Evolutionary conservation across 2,329 filamentous ascomycete species (phyloP), one percentile per base, ranked within the genome.

Genomic region (Myriosclerotinia duriaeana): DNA sequence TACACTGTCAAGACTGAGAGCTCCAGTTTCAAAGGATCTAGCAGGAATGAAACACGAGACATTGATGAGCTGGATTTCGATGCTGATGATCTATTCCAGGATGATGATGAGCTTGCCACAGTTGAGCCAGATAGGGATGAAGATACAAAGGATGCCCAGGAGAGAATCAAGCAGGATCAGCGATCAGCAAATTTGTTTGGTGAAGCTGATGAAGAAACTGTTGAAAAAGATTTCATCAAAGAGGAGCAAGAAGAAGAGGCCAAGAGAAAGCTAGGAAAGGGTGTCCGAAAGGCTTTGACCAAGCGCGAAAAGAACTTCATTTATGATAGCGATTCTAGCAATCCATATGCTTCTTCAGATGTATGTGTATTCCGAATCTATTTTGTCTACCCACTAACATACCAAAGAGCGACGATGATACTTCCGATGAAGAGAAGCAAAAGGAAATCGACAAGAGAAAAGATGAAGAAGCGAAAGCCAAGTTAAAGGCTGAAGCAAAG

Each of bases 261-360:
- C 68, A 82, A 87, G 69, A 90, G 88, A 76, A 85, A 87, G 69
- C 84, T 90, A 66, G 90, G 92, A 69, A 96, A 94, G 77, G 83
- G 85, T 55, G 84, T 93, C 6, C 88, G 90, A 67, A 96, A 96
- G 78, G 88, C 90, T 14, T 83, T 98, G 14, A 88, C 89, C 72
- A 94, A 91, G 79, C 86, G 91, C 63, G 95, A 97, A 78, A 90
- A 92, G 77, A 91, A 96, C 72, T 89, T 87, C 71, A 90, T 95
- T 69, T 97, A 97, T 75, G 91, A 91, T 73, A 90, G 87, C 71
- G 91, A 92, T 62, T 85, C 83, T 62, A 80, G 80, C 42, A 84
- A 88, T 74, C 84, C 84, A 15, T 86, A 85, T 71, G 52, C 53
- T 63, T 82, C 82, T 53, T 80, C 83, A 66, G 79, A 86, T 72